Evolutionary conservation across 345 rosid species (phyloP).

Genomic region (Rhodomyrtus tomentosa): DNA sequence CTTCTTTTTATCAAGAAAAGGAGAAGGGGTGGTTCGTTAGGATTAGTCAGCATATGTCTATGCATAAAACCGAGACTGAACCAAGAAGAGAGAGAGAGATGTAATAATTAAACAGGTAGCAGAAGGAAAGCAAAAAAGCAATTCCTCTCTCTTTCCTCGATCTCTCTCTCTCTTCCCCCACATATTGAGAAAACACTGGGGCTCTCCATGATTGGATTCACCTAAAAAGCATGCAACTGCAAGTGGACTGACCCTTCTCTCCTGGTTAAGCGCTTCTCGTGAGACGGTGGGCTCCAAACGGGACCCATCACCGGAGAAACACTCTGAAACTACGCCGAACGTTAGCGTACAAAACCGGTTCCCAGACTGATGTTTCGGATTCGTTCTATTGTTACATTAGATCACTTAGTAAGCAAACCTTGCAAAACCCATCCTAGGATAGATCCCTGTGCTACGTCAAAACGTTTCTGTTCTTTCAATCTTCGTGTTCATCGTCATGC

Average conservation of each 20-base stretch:
- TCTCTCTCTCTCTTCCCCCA: not conserved
- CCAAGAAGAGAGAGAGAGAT: not conserved
- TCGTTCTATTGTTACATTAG: not conserved
- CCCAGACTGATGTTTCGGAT: not conserved
- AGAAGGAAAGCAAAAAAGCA: not conserved
- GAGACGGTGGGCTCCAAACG: not conserved
- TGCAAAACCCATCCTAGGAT: not conserved
- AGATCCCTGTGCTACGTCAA: not conserved
- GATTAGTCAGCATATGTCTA: slow-evolving; percentile 1
- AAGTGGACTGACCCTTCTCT: not conserved
- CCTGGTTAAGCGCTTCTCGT: not conserved
- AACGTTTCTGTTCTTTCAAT: not conserved
- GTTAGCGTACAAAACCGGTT: not conserved
- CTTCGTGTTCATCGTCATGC: not conserved
- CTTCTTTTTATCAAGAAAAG: not conserved
- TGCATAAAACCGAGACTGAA: not conserved
- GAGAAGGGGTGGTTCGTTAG: not conserved
- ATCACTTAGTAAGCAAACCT: not conserved
- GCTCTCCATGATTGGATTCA: not conserved
- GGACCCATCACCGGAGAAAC: not conserved
- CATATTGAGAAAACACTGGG: not conserved
- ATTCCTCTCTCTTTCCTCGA: not conserved
- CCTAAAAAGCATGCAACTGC: not conserved
- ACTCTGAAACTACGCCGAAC: not conserved
- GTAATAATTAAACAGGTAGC: not conserved